These are phyloP conservation scores for Syzygium aromaticum DNA, from an alignment of 345 rosid species.

Conservation along the genomic window DNA sequence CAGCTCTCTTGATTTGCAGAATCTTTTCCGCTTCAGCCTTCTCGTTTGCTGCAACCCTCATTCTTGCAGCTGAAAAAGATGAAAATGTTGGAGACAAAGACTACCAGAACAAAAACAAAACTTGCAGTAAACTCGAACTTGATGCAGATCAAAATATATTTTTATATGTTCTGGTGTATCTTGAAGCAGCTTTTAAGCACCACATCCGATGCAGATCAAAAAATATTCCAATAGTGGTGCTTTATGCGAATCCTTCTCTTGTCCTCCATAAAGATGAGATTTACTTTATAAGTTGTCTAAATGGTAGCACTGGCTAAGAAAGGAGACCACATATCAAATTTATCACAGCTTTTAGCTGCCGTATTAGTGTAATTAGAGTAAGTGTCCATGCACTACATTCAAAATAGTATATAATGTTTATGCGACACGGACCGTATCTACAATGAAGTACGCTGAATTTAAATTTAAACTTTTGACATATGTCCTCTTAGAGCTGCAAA, in stretches of 20 bases:
- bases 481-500: background rate
- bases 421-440: background rate
- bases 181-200: background rate
- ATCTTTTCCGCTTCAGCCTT: conserved; percentile 22
- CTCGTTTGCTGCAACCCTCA: conserved; percentile 18
- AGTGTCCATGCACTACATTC: background rate
- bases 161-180: background rate
- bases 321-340: background rate
- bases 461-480: background rate
- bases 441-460: background rate
- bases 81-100: background rate
- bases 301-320: background rate
- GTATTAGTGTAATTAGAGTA: background rate
- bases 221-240: background rate
- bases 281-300: background rate
- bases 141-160: background rate
- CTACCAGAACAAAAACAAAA: background rate
- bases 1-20: conserved; percentile 17
- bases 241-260: background rate
- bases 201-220: background rate
- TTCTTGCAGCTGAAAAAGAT: conserved; percentile 13
- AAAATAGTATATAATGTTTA: too few species aligned
- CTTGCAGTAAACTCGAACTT: background rate
- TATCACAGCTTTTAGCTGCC: background rate
- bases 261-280: background rate